A percentile compares a stretch with the other conserved stretches of the same genome.
phyloP scores from a whole-genome alignment of 176 grass and related monocot genomes.

The Calamus simplicifolius region DNA sequence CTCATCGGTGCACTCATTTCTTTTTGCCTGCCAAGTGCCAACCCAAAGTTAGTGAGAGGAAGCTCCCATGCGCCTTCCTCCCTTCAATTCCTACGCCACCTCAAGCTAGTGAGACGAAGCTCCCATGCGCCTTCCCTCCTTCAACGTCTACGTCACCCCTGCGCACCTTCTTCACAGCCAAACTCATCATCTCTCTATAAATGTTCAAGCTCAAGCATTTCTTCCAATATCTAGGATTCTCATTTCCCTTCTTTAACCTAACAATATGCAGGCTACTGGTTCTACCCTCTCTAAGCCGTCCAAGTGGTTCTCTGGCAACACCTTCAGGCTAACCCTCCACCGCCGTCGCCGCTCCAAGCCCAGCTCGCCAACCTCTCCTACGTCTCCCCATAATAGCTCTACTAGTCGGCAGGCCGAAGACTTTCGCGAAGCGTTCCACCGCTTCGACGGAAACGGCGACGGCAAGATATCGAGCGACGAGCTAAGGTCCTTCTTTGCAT shows the following conservation, averaged over 20 bases:
- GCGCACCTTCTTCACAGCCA: background rate
- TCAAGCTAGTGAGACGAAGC: background rate
- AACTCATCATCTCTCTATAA: background rate
- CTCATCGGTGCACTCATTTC: background rate
- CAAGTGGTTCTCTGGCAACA: slow-evolving; percentile 8
- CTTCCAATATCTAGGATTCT: too few relatives aligned
- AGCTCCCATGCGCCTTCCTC: slow-evolving; percentile 8
- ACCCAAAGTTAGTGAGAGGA: background rate
- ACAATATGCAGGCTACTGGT: background rate
- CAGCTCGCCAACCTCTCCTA: too few relatives aligned
- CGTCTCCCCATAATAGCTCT: background rate
- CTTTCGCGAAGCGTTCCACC: background rate
- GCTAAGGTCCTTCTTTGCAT: slow-evolving; percentile 8
- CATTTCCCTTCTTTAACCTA: background rate
- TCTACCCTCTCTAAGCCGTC: background rate
- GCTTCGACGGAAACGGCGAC: slow-evolving; percentile 4
- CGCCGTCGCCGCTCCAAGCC: background rate
- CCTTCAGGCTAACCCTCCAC: background rate
- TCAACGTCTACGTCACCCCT: background rate
- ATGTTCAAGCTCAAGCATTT: background rate
- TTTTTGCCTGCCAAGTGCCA: slow-evolving; percentile 3
- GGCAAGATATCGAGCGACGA: slow-evolving; percentile 13
- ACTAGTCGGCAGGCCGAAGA: background rate
- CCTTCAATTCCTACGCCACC: background rate
- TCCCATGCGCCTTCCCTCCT: slow-evolving; percentile 3